phyloP scores from a whole-genome alignment of 1,139 yeast genomes.

The Sugiyamaella pinicola region DNA sequence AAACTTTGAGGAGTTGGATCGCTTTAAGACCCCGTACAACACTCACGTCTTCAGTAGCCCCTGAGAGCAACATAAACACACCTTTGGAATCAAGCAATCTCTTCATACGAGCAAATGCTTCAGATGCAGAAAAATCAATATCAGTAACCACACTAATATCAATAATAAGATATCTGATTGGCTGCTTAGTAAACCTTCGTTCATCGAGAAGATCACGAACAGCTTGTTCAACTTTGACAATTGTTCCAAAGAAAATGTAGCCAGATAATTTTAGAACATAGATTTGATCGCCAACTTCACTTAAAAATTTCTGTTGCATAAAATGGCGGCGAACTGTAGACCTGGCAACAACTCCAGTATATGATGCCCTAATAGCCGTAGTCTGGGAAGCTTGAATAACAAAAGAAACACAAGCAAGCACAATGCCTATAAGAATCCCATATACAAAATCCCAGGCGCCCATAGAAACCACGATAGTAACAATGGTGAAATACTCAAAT shows the following conservation, averaged over 20 bases:
- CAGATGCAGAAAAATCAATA: constrained; percentile 94
- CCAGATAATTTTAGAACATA: constrained; percentile 87
- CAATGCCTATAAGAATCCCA: constrained; percentile 87
- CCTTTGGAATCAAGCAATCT: constrained; percentile 70
- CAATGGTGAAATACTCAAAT: constrained; percentile 82
- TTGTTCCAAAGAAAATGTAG: constrained; percentile 89
- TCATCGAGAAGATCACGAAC: constrained; percentile 69
- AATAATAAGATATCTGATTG: constrained; percentile 75
- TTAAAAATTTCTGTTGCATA: constrained; percentile 80
- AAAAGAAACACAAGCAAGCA: constrained; percentile 88
- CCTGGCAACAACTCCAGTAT: constrained; percentile 85
- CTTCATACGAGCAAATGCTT: constrained; percentile 86
- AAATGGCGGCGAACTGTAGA: constrained; percentile 94
- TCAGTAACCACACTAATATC: constrained; percentile 84
- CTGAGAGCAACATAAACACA: constrained; percentile 75
- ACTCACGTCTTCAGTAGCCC: constrained; percentile 67
- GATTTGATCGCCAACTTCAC: constrained; percentile 87
- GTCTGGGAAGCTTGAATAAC: constrained; percentile 87
- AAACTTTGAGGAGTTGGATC: constrained; percentile 43
- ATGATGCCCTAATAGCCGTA: constrained; percentile 79
- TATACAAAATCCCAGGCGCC: constrained; percentile 93
- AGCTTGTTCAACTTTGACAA: constrained; percentile 82
- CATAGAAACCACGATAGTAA: constrained; percentile 87
- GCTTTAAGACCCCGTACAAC: constrained; percentile 43
- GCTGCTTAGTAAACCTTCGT: constrained; percentile 50